Base-by-base conservation (phyloP, 208 protist genomes). In the Tetramitus jugosus region DNA sequence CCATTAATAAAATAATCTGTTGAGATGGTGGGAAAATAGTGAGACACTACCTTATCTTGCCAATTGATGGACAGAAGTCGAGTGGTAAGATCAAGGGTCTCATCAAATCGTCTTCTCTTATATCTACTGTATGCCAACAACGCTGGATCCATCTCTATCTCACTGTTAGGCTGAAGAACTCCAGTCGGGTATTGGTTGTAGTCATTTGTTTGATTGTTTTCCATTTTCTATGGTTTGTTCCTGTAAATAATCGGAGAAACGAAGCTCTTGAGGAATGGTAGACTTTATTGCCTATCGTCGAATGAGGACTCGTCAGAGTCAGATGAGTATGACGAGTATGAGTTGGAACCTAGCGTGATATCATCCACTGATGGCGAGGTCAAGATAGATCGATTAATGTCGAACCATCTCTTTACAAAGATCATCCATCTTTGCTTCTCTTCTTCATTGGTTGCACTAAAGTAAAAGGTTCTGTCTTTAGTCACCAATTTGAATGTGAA, bases 81-180 rank as follows among this genome's bases (percentile, higher is more conserved):
- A 10, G 89, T 88, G 71, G 87, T 90, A n/a, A 91, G 78, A 26
- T 82, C 78, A 46, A 94, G 82, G 77, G 90, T 92, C 60, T 88
- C 85, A 61, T 94, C 91, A 56, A 94, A 89, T 72, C 88, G 79
- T 35, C 91, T 87, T 17, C 91, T 86, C 33, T 89, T 85, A 42
- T 96, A 87, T 31, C 92, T 89, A 53, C 82, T 90, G 52, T 96
- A 79, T 14, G 93, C 91, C 67, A 94, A 90, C 81, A 91, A 94
- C 33, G 89, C 84, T 20, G 91, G 90, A 82, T 97, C 91, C 83
- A 96, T 90, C 1, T 88, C 14, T 20, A 56, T 56, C 14, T 10
- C 49, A 56, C 20, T 56, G n/a, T n/a, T n/a, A n/a, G n/a, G n/a
- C n/a, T n/a, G n/a, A n/a, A n/a, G n/a, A n/a, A n/a, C n/a, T n/a